Conservation (phyloP, 768 basidiomycete genomes). For the Exsudoporus frostii region DNA sequence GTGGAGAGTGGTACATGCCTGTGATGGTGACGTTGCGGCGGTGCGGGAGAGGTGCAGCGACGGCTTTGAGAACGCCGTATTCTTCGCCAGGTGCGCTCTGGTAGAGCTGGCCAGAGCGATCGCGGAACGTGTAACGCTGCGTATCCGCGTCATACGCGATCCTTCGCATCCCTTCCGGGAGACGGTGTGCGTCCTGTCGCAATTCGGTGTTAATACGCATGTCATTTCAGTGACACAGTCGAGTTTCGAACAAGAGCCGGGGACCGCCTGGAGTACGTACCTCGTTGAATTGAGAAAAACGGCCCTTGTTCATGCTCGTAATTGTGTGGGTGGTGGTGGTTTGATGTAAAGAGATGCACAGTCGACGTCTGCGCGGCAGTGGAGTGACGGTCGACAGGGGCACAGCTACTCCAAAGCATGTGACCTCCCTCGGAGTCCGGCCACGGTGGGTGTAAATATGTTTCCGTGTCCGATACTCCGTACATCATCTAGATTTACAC, state of each 20-base stretch:
- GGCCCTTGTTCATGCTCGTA: background rate
- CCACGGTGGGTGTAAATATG: no score
- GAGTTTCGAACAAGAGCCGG: background rate
- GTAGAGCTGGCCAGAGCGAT: slow-evolving; percentile 43
- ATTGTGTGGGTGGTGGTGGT: slow-evolving; percentile 13
- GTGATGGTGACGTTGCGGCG: slow-evolving; percentile 27
- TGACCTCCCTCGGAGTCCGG: no score
- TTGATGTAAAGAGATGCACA: background rate
- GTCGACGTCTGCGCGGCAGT: background rate
- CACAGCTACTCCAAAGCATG: background rate
- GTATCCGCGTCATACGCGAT: slow-evolving; percentile 55
- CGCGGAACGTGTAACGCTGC: slow-evolving; percentile 47
- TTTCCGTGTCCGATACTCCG: background rate
- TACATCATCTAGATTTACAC: no score
- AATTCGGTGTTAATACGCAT: background rate
- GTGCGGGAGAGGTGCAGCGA: slow-evolving; percentile 22
- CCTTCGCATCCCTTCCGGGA: slow-evolving; percentile 44
- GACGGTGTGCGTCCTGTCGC: slow-evolving; percentile 35
- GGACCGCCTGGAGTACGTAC: slow-evolving; percentile 8
- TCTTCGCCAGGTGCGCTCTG: slow-evolving; percentile 41
- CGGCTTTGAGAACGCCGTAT: slow-evolving; percentile 43
- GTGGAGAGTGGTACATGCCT: slow-evolving; percentile 7
- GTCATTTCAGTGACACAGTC: background rate
- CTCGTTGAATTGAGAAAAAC: slow-evolving; percentile 26
- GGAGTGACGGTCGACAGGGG: background rate